These are phyloP conservation scores for Penicillium sclerotiorum DNA, from an alignment of 2,329 filamentous ascomycete species.

Conservation along the genomic window DNA sequence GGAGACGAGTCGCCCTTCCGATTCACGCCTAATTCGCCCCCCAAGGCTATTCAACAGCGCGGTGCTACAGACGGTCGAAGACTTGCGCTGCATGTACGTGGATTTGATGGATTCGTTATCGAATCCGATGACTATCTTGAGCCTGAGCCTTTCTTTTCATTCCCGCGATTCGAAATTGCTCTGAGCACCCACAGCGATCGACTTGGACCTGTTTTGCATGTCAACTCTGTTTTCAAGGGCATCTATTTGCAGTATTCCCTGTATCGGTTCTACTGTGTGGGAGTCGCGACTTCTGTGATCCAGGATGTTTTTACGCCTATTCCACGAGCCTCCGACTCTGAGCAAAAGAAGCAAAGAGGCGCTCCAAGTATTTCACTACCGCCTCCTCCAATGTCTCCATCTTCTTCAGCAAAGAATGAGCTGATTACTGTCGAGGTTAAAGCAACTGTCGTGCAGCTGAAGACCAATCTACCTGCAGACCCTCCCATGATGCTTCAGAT, in stretches of 20 bases:
- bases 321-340: conserved; percentile 18
- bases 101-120: conserved; percentile 86
- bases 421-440: conserved; percentile 81
- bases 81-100: conserved; percentile 76
- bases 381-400: conserved; percentile 25
- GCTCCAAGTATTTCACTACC: conserved; percentile 27
- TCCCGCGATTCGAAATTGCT: conserved; percentile 85
- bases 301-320: conserved; percentile 62
- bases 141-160: conserved; percentile 77
- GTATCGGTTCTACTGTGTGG: conserved; percentile 87
- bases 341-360: conserved; percentile 18
- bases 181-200: conserved; percentile 83
- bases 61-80: conserved; percentile 73
- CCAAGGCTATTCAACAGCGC: conserved; percentile 41
- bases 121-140: conserved; percentile 85
- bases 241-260: conserved; percentile 87
- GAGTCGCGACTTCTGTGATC: conserved; percentile 77
- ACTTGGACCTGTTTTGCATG: conserved; percentile 83
- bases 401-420: conserved; percentile 53
- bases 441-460: conserved; percentile 79
- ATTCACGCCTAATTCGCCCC: conserved; percentile 55
- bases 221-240: conserved; percentile 79
- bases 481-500: conserved; percentile 91
- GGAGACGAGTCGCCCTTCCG: conserved; percentile 64
- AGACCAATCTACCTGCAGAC: conserved; percentile 83